phyloP scores from a whole-genome alignment of 768 basidiomycete genomes.

The Tephrocybe rancida region DNA sequence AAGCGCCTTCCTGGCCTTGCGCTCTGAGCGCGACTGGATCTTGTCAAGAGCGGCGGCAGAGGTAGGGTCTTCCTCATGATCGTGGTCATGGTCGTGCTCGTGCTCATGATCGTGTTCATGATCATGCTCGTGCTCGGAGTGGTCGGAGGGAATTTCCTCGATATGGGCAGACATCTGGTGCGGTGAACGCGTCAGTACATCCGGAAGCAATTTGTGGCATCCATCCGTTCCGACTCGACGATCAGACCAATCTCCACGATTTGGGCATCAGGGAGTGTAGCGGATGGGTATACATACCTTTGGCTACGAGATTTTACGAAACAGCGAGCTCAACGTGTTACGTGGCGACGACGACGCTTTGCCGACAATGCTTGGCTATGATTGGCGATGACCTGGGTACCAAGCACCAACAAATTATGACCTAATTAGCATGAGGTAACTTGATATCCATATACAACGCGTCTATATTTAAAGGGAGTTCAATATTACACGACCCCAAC shows the following conservation, averaged over 20 bases:
- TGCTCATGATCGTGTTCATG: constrained; percentile 58
- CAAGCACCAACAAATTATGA: constrained; percentile 27
- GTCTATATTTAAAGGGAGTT: neutral
- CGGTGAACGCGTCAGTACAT: constrained; percentile 35
- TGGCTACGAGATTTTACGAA: constrained; percentile 20
- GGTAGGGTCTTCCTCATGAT: constrained; percentile 80
- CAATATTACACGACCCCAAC: neutral
- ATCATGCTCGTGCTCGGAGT: constrained; percentile 67
- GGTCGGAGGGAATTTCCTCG: constrained; percentile 83
- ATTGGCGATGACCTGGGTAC: constrained; percentile 22
- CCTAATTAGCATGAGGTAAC: too few species aligned
- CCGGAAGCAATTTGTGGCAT: constrained; percentile 28
- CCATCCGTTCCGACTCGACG: constrained; percentile 27
- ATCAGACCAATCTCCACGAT: neutral
- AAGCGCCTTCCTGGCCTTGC: constrained; percentile 94
- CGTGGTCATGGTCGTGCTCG: constrained; percentile 53
- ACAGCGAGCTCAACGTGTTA: constrained; percentile 38
- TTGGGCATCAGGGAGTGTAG: neutral
- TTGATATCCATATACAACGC: too few species aligned
- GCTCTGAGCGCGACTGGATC: constrained; percentile 92
- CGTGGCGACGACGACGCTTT: constrained; percentile 35
- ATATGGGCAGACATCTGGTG: constrained; percentile 78
- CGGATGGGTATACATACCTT: constrained; percentile 29
- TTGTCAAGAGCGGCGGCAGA: constrained; percentile 87
- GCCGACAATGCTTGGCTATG: constrained; percentile 31